phyloP scores from a whole-genome alignment of 768 basidiomycete genomes.

The Leccinum longicurvipes region DNA sequence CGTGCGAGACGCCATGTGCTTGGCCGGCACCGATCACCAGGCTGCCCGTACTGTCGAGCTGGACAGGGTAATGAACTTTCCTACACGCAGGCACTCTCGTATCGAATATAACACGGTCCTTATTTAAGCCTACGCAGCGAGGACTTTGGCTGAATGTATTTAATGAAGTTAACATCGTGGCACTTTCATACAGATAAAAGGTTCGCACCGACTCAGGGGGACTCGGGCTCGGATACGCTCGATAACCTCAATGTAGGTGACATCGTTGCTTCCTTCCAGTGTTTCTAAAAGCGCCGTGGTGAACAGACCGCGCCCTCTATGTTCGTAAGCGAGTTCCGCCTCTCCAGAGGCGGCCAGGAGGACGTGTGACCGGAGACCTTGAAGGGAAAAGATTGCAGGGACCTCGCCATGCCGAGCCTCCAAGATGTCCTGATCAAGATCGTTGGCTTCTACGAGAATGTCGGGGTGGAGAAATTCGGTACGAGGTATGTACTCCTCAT shows the following conservation, averaged over 20 bases:
- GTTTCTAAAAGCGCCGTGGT: constrained; percentile 20
- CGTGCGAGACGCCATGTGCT: constrained; percentile 23
- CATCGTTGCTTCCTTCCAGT: constrained; percentile 2
- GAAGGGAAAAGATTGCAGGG: constrained; percentile 21
- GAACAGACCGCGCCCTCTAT: constrained; percentile 21
- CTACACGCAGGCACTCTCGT: constrained; percentile 8
- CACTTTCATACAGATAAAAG: neutral
- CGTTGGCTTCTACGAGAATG: neutral
- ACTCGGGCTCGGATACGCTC: too few relatives aligned
- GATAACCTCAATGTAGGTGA: constrained; percentile 27
- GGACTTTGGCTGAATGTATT: constrained; percentile 24
- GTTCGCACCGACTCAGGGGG: constrained; percentile 4
- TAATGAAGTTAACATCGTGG: neutral
- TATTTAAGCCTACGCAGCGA: constrained; percentile 26
- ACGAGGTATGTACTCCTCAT: constrained; percentile 5
- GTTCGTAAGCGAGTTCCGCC: constrained; percentile 31
- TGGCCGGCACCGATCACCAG: constrained; percentile 23
- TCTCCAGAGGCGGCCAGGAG: constrained; percentile 43
- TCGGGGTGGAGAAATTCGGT: neutral
- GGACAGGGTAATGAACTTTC: constrained; percentile 1
- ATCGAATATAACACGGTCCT: constrained; percentile 22
- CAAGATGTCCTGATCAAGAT: constrained; percentile 29
- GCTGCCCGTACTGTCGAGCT: neutral
- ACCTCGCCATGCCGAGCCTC: constrained; percentile 9
- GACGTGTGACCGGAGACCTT: constrained; percentile 36